phyloP scores from a whole-genome alignment of 2,329 filamentous ascomycete species.

The Colletotrichum liaoningense region DNA sequence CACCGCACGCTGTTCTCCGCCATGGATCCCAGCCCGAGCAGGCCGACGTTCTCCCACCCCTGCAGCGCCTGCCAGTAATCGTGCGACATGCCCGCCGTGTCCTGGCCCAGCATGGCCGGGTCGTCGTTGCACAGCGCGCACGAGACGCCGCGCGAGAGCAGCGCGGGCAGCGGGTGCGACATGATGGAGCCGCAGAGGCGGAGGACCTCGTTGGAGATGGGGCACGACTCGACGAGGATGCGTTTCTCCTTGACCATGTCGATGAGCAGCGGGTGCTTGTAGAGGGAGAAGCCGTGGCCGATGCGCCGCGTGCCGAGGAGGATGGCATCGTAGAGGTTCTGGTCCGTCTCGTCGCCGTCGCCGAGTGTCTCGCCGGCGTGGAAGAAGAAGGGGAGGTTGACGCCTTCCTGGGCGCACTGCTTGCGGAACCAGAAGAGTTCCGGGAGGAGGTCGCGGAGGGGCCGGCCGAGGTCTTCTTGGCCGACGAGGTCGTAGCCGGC shows the following conservation, averaged over 20 bases:
- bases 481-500: conserved; percentile 88
- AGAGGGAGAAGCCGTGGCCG: conserved; percentile 83
- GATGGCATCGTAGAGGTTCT: conserved; percentile 83
- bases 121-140: conserved; percentile 86
- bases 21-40: conserved; percentile 81
- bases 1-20: conserved; percentile 88
- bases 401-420: conserved; percentile 75
- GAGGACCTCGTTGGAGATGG: conserved; percentile 84
- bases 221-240: conserved; percentile 84
- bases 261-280: conserved; percentile 84
- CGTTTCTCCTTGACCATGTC: conserved; percentile 85
- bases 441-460: conserved; percentile 78
- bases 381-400: conserved; percentile 89
- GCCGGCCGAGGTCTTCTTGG: conserved; percentile 79
- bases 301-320: conserved; percentile 83
- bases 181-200: conserved; percentile 77
- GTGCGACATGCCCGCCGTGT: conserved; percentile 80
- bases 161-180: conserved; percentile 79
- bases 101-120: conserved; percentile 82
- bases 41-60: conserved; percentile 84
- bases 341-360: conserved; percentile 39
- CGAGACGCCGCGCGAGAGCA: conserved; percentile 81
- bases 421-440: conserved; percentile 90
- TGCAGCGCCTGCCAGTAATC: conserved; percentile 90
- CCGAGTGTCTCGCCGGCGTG: conserved; percentile 86